These are phyloP conservation scores for Aspergillus sp. DNA, from an alignment of 2,329 filamentous ascomycete genomes.

Conservation along the genomic window DNA sequence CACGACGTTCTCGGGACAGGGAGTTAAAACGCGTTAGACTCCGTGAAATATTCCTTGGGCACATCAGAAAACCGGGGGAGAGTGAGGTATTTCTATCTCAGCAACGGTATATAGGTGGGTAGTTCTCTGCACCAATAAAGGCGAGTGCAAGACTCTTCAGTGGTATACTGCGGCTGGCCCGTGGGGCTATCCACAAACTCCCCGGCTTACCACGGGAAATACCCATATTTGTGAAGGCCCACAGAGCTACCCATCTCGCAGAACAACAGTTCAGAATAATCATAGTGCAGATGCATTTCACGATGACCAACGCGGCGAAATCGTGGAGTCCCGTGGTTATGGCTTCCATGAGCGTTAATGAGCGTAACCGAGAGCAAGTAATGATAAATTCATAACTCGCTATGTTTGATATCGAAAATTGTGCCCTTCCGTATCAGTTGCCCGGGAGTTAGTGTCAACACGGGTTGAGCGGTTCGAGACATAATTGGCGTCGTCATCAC, in stretches of 20 bases:
- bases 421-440: not conserved
- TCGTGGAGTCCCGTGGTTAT: not conserved
- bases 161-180: not conserved
- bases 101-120: not conserved
- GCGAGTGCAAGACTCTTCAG: not conserved
- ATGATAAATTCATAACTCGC: not conserved
- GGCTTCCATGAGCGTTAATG: not conserved
- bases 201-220: not conserved
- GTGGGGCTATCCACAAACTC: not conserved
- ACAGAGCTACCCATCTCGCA: not conserved
- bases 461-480: not conserved
- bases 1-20: not conserved
- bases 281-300: not conserved
- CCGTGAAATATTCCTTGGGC: not conserved
- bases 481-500: slow-evolving; percentile 30
- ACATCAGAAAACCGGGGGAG: not conserved
- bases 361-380: not conserved
- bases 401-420: not conserved
- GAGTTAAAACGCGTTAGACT: not conserved
- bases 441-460: not conserved
- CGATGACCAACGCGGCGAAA: not conserved
- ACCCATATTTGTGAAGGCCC: not conserved
- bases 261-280: not conserved
- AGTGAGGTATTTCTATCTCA: slow-evolving; percentile 3
- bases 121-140: not conserved